These are phyloP conservation scores for Cocos nucifera DNA, from an alignment of 176 grass and related monocot species.

Conservation along the genomic window DNA sequence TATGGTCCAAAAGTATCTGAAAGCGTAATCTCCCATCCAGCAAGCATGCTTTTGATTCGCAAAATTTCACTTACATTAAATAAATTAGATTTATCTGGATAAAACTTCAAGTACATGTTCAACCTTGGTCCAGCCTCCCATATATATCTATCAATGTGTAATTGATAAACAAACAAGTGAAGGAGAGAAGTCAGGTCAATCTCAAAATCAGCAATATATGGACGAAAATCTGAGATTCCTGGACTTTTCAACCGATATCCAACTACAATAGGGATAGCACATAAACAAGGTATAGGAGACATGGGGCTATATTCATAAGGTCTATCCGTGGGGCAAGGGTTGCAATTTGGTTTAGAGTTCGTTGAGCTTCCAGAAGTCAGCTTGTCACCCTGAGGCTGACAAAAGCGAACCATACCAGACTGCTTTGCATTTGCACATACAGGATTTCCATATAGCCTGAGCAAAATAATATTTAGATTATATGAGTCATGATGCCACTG, in stretches of 20 bases:
- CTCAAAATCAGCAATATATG: conserved; percentile 61
- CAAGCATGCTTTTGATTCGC: conserved; percentile 35
- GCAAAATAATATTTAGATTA: conserved; percentile 14
- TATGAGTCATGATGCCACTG: background rate
- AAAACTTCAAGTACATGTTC: conserved; percentile 76
- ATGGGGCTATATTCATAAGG: conserved; percentile 63
- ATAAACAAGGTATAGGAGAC: conserved; percentile 49
- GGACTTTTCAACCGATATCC: conserved; percentile 84
- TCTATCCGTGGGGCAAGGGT: conserved; percentile 29
- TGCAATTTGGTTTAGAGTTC: conserved; percentile 30
- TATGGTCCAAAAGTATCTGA: conserved; percentile 79
- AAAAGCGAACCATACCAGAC: conserved; percentile 33
- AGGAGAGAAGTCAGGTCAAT: conserved; percentile 32
- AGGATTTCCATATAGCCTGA: conserved; percentile 72
- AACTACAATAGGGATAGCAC: conserved; percentile 59
- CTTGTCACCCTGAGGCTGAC: conserved; percentile 23
- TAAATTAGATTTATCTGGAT: conserved; percentile 46
- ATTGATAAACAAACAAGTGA: conserved; percentile 38
- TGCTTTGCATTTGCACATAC: conserved; percentile 46
- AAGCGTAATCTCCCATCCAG: conserved; percentile 78
- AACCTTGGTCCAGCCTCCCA: conserved; percentile 71
- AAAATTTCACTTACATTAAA: conserved; percentile 53
- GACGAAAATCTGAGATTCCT: conserved; percentile 61
- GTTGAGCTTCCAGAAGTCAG: conserved; percentile 23
- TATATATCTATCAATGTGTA: conserved; percentile 51